Conservation (phyloP, 257 asterid species). For the Gentiana macrophylla region DNA sequence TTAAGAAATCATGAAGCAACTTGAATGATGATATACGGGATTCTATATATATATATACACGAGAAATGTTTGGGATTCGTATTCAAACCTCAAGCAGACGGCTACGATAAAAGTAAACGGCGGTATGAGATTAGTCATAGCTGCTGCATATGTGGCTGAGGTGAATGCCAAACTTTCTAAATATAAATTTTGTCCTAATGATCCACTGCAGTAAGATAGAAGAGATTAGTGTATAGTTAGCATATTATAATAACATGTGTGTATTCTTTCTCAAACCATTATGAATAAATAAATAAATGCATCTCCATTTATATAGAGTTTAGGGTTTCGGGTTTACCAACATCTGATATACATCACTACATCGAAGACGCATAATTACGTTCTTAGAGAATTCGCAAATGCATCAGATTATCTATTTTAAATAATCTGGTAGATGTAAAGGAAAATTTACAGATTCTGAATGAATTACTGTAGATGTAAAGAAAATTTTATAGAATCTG, state of each 20-base stretch:
- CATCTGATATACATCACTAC: background rate
- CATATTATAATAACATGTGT: background rate
- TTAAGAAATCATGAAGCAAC: no score
- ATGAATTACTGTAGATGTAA: no score
- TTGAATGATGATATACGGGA: no score
- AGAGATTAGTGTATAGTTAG: background rate
- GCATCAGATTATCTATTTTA: background rate
- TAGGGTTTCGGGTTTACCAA: background rate
- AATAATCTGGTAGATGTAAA: no score
- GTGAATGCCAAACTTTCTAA: constrained; percentile 39
- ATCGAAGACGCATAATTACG: background rate
- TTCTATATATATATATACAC: background rate
- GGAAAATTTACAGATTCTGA: no score
- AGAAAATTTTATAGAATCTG: no score
- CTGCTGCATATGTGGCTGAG: constrained; percentile 40
- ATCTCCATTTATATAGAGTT: background rate
- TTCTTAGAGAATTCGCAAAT: background rate
- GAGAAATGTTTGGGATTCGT: background rate
- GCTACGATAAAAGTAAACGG: constrained; percentile 41
- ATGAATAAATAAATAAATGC: background rate
- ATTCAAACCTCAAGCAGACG: constrained; percentile 25
- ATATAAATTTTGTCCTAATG: constrained; percentile 39
- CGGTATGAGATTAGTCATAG: constrained; percentile 37
- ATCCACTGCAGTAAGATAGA: constrained; percentile 24
- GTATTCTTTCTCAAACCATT: background rate